A percentile compares a stretch with the other conserved stretches of the same genome.
These are phyloP conservation scores for Rhodotorula graminis DNA, from an alignment of 768 basidiomycete genomes.

Conservation along the genomic window DNA sequence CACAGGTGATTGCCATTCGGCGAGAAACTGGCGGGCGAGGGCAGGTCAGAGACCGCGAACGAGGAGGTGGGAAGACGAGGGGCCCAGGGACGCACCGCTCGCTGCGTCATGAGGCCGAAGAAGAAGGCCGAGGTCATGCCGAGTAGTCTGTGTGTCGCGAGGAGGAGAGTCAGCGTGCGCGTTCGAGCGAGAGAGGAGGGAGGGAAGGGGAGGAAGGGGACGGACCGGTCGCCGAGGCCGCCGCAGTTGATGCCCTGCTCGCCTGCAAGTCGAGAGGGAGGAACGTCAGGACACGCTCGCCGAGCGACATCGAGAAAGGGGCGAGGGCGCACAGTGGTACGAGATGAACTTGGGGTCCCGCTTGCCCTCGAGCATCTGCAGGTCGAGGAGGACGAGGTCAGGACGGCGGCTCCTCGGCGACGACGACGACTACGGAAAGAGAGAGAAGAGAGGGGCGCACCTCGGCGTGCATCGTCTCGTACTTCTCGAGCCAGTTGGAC, in stretches of 20 bases:
- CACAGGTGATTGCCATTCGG: constrained; percentile 34
- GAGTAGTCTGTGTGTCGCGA: neutral
- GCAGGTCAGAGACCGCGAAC: neutral
- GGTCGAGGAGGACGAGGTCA: no score
- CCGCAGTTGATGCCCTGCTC: constrained; percentile 37
- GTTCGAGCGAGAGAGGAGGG: neutral
- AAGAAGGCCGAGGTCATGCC: constrained; percentile 39
- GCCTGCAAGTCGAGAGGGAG: neutral
- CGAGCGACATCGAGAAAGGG: no score
- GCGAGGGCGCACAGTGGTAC: constrained; percentile 9
- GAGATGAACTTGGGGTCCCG: constrained; percentile 32
- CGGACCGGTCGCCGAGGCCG: constrained; percentile 31
- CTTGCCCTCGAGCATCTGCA: constrained; percentile 24
- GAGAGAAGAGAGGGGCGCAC: neutral
- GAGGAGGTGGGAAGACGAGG: no score
- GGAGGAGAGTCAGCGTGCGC: neutral
- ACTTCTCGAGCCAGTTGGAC: constrained; percentile 15
- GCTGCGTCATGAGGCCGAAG: constrained; percentile 33
- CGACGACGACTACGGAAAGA: neutral
- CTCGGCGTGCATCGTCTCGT: constrained; percentile 25
- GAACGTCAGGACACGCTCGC: neutral
- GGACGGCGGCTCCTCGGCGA: no score
- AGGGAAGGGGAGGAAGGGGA: neutral
- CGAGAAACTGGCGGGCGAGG: constrained; percentile 14
- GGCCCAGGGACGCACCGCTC: constrained; percentile 8